Conservation (phyloP, 768 basidiomycete genomes). For the Daedaleopsis sinensis region DNA sequence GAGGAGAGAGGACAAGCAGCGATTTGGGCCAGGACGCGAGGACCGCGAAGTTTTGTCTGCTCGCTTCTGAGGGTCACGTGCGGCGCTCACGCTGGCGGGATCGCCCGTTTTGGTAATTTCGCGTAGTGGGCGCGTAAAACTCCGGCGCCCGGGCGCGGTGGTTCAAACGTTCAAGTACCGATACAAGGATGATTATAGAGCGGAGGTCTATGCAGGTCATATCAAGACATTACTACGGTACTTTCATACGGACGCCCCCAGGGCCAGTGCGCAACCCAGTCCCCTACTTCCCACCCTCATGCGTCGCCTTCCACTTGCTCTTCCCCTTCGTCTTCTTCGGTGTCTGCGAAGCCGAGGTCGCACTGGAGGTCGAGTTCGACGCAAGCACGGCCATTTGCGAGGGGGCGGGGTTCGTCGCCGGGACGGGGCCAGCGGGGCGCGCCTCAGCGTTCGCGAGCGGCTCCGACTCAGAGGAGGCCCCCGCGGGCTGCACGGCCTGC, state of each 20-base stretch:
- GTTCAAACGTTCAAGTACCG: not conserved
- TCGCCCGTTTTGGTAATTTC: no score
- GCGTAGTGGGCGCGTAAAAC: no score
- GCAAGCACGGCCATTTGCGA: not conserved
- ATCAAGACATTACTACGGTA: not conserved
- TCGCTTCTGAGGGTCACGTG: no score
- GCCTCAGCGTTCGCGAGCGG: not conserved
- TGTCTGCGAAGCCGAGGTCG: not conserved
- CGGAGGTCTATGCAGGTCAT: not conserved
- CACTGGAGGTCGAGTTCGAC: not conserved
- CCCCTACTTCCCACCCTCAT: constrained; percentile 6
- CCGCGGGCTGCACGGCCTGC: constrained; percentile 1
- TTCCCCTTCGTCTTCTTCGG: constrained; percentile 13
- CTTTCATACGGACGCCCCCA: not conserved
- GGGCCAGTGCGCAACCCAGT: not conserved
- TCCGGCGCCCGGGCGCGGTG: no score
- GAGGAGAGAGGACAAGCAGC: no score
- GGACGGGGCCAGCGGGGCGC: not conserved
- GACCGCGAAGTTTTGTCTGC: no score
- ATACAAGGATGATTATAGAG: not conserved
- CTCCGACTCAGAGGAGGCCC: no score
- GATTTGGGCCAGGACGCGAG: no score
- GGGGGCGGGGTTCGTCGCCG: not conserved
- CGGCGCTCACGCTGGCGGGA: no score
- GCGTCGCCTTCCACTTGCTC: constrained; percentile 1